These are phyloP conservation scores for Calonectria hawksworthii DNA, from an alignment of 2,329 filamentous ascomycete genomes.

Conservation along the genomic window DNA sequence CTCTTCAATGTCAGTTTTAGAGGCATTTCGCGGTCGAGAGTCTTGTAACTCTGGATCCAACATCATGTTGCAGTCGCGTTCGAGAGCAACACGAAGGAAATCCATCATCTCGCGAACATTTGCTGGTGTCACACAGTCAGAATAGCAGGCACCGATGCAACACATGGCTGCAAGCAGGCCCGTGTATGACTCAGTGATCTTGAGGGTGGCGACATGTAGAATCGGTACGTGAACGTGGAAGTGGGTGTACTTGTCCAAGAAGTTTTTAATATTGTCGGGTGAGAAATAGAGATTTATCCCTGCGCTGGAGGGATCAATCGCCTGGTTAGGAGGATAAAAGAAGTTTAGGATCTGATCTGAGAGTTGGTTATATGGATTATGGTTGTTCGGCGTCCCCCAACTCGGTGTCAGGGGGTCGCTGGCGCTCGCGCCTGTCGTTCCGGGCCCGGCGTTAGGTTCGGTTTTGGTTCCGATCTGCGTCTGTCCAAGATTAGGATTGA, in stretches of 20 bases:
- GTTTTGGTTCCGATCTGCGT: slow-evolving; percentile 78
- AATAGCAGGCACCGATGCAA: slow-evolving; percentile 82
- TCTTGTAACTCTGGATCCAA: slow-evolving; percentile 44
- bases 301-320: slow-evolving; percentile 67
- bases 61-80: slow-evolving; percentile 67
- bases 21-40: slow-evolving; percentile 43
- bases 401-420: slow-evolving; percentile 62
- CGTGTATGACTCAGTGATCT: slow-evolving; percentile 74
- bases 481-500: slow-evolving; percentile 76
- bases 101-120: slow-evolving; percentile 79
- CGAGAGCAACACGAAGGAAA: slow-evolving; percentile 69
- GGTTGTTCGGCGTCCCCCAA: slow-evolving; percentile 62
- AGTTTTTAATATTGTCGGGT: slow-evolving; percentile 77
- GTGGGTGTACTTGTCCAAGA: slow-evolving; percentile 78
- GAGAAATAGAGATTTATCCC: slow-evolving; percentile 74
- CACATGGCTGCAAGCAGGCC: slow-evolving; percentile 79
- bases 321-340: slow-evolving; percentile 63
- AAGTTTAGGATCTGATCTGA: slow-evolving; percentile 70
- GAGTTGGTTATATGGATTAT: slow-evolving; percentile 67
- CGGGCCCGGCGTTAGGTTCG: slow-evolving; percentile 71
- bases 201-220: slow-evolving; percentile 80
- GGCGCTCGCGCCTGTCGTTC: slow-evolving; percentile 62
- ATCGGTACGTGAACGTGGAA: slow-evolving; percentile 82
- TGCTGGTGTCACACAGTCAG: slow-evolving; percentile 69
- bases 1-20: slow-evolving; percentile 70